Percentiles rank a stretch among this genome's conserved stretches.
phyloP scores from a whole-genome alignment of 441 rosid species.

The Erodium texanum region DNA sequence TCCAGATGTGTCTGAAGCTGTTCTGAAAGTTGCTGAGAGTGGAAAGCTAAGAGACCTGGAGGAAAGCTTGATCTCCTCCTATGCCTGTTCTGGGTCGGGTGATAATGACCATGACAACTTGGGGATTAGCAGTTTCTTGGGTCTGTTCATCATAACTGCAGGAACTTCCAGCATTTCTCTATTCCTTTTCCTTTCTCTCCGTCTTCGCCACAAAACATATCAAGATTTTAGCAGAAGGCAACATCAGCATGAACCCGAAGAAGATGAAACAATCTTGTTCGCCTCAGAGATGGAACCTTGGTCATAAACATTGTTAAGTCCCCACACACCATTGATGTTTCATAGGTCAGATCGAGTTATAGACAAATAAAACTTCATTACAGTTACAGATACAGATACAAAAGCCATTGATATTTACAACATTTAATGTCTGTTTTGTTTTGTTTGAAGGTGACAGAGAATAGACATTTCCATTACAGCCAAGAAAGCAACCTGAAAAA shows the following conservation, averaged over 20 bases:
- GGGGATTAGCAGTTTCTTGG: slow-evolving; percentile 15
- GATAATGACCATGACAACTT: slow-evolving; percentile 12
- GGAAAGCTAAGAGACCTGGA: slow-evolving; percentile 14
- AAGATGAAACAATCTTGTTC: slow-evolving; percentile 10
- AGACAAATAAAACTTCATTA: too few species aligned
- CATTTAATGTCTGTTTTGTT: neutral
- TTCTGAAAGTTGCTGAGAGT: slow-evolving; percentile 11
- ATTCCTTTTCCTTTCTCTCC: neutral
- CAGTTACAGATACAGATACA: too few species aligned
- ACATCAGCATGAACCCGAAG: slow-evolving; percentile 8
- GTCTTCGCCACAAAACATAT: neutral
- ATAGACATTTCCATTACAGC: neutral
- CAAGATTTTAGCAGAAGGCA: neutral
- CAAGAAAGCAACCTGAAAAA: too few species aligned
- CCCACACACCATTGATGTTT: too few species aligned
- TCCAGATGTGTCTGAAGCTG: slow-evolving; percentile 21
- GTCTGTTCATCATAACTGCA: slow-evolving; percentile 15
- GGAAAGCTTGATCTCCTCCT: slow-evolving; percentile 10
- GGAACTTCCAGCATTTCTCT: slow-evolving; percentile 18
- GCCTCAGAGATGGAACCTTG: slow-evolving; percentile 2
- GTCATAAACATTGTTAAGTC: neutral
- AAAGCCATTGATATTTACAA: too few species aligned
- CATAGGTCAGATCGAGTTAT: too few species aligned
- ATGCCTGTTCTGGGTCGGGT: slow-evolving; percentile 3
- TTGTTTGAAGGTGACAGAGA: neutral